Conservation (phyloP, 345 rosid species). For the Ceriops decandra region DNA sequence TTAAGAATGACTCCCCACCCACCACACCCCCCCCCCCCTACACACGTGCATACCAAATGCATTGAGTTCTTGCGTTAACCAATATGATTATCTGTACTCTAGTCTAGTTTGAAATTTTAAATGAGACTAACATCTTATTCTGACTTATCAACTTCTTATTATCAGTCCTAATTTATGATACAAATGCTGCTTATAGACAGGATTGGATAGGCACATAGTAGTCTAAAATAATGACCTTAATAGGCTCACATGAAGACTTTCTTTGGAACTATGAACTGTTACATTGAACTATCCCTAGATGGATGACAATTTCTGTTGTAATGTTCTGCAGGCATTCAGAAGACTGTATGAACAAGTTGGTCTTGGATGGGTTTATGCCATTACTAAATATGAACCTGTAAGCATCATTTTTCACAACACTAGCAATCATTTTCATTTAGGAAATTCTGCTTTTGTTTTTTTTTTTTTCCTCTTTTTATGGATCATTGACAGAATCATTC, state of each 20-base stretch:
- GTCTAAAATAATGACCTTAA: not conserved
- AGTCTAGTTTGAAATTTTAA: not conserved
- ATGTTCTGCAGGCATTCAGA: slow-evolving; percentile 73
- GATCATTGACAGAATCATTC: not conserved
- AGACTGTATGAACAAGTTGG: slow-evolving; percentile 77
- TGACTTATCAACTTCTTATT: not conserved
- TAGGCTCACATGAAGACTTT: not conserved
- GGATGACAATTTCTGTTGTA: not conserved
- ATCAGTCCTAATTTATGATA: not conserved
- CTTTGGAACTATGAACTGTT: not conserved
- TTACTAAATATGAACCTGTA: slow-evolving; percentile 86
- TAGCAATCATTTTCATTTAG: not conserved
- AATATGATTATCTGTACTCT: not conserved
- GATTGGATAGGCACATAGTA: too few relatives aligned
- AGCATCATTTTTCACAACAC: slow-evolving; percentile 11
- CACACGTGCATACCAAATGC: too few relatives aligned
- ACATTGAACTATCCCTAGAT: not conserved
- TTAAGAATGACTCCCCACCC: too few relatives aligned
- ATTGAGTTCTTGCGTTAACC: too few relatives aligned
- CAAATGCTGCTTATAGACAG: not conserved
- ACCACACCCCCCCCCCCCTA: too few relatives aligned
- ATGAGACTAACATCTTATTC: not conserved
- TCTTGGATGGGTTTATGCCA: slow-evolving; percentile 85
- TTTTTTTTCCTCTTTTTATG: not conserved
- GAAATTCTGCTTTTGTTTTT: not conserved